Evolutionary conservation across 1,284 basidiomycete species (phyloP), one percentile per base, ranked within the genome.

Genomic region (Rhizopogon parksii): DNA sequence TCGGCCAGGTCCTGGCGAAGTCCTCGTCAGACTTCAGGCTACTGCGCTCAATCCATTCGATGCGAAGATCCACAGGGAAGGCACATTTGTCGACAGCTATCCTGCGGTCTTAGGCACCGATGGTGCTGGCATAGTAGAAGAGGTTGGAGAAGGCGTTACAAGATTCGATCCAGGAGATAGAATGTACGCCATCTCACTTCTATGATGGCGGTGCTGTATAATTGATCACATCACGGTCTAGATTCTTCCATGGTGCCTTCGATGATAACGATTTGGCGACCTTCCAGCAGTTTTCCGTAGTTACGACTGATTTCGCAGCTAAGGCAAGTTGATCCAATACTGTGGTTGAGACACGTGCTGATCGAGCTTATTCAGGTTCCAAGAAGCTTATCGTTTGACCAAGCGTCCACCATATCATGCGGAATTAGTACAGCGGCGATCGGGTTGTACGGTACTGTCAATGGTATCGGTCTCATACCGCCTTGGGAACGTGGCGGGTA

Each of bases 81-180:
- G 63, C 0, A 54, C 65, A 36, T 62, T 69, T 52, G 56, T 68
- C 21, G 60, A 66, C 36, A 63, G 60, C 24, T 74, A 67, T 47
- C 73, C 80, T 7, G 68, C 71, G 6, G 64, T 78, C 6, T 62
- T 80, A 8, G 85, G 85, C 4, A 71, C 66, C 15, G 85, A 88
- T 58, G 75, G 74, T 42, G 74, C 77, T 27, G 84, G 85, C 9
- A 67, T 73, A 3, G 75, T 86, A 19, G 74, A 74, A 19, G 68
- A 71, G 45, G 61, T 84, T 35, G 82, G 82, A 5, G 69, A 71
- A 42, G 76, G 71, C 0, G 79, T 83, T 12, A 67, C 68, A 2
- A 64, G 68, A 35, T 71, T 82, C 59, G 64, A 68, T 42, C 71
- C 76, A 35, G 82, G 83, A 2, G 81, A 86, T 59, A 70, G 73